Conservation (phyloP, 352 stramenopile species). For the Phytopythium chamaehyphon region DNA sequence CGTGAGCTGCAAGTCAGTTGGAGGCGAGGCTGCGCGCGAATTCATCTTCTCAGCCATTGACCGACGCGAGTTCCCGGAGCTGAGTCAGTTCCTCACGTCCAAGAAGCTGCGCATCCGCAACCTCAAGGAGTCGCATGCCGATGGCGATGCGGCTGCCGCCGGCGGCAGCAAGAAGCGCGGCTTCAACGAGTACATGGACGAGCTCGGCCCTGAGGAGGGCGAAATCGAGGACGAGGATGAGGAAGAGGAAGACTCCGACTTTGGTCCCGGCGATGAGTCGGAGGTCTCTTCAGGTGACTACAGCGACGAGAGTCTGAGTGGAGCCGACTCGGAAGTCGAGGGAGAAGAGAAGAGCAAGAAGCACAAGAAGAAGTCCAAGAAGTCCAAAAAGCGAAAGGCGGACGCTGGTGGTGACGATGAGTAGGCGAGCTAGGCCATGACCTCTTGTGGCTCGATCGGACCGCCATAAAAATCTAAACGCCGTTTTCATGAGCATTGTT, state of each 20-base stretch:
- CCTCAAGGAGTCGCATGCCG: slow-evolving; percentile 84
- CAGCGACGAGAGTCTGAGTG: slow-evolving; percentile 78
- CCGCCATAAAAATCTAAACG: no score
- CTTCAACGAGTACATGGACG: slow-evolving; percentile 78
- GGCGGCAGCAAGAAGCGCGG: slow-evolving; percentile 65
- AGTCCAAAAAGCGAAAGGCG: slow-evolving; percentile 38
- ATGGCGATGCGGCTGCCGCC: slow-evolving; percentile 24
- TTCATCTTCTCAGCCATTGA: slow-evolving; percentile 97
- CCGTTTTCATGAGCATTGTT: no score
- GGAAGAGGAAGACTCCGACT: slow-evolving; percentile 92
- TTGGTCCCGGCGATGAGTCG: slow-evolving; percentile 75
- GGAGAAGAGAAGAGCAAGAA: slow-evolving; percentile 54
- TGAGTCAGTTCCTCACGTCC: slow-evolving; percentile 94
- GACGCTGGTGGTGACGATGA: slow-evolving; percentile 17
- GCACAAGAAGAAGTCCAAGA: slow-evolving; percentile 71
- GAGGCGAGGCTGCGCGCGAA: slow-evolving; percentile 80
- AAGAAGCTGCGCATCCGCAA: slow-evolving; percentile 95
- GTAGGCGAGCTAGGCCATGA: background rate
- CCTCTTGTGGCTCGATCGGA: no score
- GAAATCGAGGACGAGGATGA: slow-evolving; percentile 90
- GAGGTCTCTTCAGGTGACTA: slow-evolving; percentile 72
- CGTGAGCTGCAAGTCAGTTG: slow-evolving; percentile 88
- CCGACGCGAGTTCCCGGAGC: slow-evolving; percentile 91
- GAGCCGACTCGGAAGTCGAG: slow-evolving; percentile 75
- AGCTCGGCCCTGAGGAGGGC: slow-evolving; percentile 75